Percentiles rank a stretch among this genome's conserved stretches.
phyloP scores from a whole-genome alignment of 1,284 basidiomycete genomes.

The Pascua guehoae region DNA sequence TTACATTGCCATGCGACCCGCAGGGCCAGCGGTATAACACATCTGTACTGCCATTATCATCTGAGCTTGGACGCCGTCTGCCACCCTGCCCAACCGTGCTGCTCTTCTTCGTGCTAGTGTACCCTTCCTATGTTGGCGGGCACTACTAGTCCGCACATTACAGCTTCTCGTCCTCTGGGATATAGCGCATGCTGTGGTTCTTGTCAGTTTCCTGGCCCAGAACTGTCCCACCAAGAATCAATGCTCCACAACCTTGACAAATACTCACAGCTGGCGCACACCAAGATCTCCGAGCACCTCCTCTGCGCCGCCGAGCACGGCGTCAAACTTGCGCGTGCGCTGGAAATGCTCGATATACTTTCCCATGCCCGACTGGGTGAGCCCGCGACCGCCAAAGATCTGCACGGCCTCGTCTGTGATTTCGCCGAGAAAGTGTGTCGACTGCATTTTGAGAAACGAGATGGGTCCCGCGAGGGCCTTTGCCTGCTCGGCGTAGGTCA shows the following conservation, averaged over 20 bases:
- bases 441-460: slow-evolving; percentile 60
- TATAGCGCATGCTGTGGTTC: neutral
- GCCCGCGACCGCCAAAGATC: slow-evolving; percentile 41
- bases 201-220: neutral
- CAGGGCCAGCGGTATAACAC: no score
- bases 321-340: slow-evolving; percentile 75
- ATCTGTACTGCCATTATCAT: no score
- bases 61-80: no score
- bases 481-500: slow-evolving; percentile 68
- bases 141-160: neutral
- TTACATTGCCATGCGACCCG: no score
- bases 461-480: slow-evolving; percentile 48
- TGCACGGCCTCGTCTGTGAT: slow-evolving; percentile 55
- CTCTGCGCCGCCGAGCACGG: slow-evolving; percentile 56
- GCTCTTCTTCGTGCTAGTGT: no score
- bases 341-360: slow-evolving; percentile 53
- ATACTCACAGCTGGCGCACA: slow-evolving; percentile 49
- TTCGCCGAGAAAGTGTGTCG: slow-evolving; percentile 45
- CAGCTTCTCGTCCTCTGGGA: slow-evolving; percentile 12
- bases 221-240: neutral
- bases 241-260: neutral
- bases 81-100: no score
- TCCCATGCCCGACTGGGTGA: slow-evolving; percentile 52
- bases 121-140: no score
- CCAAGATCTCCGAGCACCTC: slow-evolving; percentile 55